A percentile compares a stretch with the other conserved stretches of the same genome.
These are phyloP conservation scores for Apophysomyces variabilis DNA, from an alignment of 371 early-diverging fungal species.

Conservation along the genomic window DNA sequence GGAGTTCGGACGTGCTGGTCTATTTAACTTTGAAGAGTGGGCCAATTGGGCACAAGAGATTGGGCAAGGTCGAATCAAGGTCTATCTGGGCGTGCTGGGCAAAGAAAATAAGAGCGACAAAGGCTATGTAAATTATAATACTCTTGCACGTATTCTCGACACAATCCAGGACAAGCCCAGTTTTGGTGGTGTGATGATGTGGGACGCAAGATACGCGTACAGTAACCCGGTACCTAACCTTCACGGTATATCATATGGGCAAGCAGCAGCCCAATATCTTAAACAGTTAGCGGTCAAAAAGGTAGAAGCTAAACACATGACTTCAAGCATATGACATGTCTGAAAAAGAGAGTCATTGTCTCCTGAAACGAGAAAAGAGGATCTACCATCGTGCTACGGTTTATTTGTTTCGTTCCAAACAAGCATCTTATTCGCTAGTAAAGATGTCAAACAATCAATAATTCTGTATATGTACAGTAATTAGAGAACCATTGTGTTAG, in stretches of 20 bases:
- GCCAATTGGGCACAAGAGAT: constrained; percentile 47
- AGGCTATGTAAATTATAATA: constrained; percentile 52
- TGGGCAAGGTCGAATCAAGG: constrained; percentile 33
- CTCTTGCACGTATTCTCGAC: constrained; percentile 46
- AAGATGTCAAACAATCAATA: too few species aligned
- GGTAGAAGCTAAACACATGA: background rate
- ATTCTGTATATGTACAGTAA: too few species aligned
- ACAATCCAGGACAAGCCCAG: constrained; percentile 33
- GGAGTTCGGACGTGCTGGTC: constrained; percentile 21
- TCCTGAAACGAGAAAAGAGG: too few species aligned
- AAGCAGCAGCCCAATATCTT: constrained; percentile 34
- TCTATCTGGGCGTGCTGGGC: constrained; percentile 62
- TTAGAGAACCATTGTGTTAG: too few species aligned
- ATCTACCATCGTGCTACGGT: too few species aligned
- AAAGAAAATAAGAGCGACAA: constrained; percentile 56
- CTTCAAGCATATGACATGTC: background rate
- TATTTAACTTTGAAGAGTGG: constrained; percentile 66
- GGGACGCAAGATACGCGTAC: constrained; percentile 61
- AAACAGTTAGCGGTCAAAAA: constrained; percentile 13
- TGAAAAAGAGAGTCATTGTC: background rate
- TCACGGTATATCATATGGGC: constrained; percentile 27
- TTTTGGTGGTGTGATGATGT: constrained; percentile 75
- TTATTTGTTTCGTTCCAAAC: too few species aligned
- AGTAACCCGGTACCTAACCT: constrained; percentile 35
- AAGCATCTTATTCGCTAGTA: too few species aligned